Percentiles rank a stretch among this genome's conserved stretches.
phyloP scores from a whole-genome alignment of 225 moss, liverwort and hornwort genomes.

The Polytrichum commune region DNA sequence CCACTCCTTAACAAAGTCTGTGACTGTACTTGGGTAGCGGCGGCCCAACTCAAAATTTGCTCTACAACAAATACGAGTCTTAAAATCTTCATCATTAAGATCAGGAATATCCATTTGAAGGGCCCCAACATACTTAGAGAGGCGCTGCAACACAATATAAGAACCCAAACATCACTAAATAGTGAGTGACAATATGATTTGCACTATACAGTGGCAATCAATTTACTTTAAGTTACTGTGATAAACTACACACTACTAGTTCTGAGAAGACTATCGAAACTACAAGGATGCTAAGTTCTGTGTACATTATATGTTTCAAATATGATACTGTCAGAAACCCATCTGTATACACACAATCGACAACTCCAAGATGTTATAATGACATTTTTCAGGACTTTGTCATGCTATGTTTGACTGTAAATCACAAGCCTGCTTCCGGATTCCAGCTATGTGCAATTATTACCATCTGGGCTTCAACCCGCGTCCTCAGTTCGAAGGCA shows the following conservation, averaged over 20 bases:
- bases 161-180: background rate
- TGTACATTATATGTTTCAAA: background rate
- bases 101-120: constrained; percentile 52
- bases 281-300: background rate
- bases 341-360: no score
- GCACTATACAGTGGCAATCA: background rate
- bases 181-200: background rate
- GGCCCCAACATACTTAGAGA: constrained; percentile 46
- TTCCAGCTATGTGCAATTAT: background rate
- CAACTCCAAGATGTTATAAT: no score
- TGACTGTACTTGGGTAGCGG: constrained; percentile 31
- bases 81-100: constrained; percentile 44
- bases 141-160: constrained; percentile 38
- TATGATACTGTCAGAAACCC: no score
- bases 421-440: no score
- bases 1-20: constrained; percentile 44
- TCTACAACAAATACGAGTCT: constrained; percentile 28
- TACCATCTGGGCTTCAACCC: constrained; percentile 68
- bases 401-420: background rate
- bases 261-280: background rate
- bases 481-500: constrained; percentile 60
- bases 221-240: background rate
- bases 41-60: constrained; percentile 35
- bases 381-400: background rate
- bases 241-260: background rate